Percentiles rank a stretch among this genome's conserved stretches.
These are phyloP conservation scores for Parietaria judaica DNA, from an alignment of 306 rosid genomes.

Conservation along the genomic window DNA sequence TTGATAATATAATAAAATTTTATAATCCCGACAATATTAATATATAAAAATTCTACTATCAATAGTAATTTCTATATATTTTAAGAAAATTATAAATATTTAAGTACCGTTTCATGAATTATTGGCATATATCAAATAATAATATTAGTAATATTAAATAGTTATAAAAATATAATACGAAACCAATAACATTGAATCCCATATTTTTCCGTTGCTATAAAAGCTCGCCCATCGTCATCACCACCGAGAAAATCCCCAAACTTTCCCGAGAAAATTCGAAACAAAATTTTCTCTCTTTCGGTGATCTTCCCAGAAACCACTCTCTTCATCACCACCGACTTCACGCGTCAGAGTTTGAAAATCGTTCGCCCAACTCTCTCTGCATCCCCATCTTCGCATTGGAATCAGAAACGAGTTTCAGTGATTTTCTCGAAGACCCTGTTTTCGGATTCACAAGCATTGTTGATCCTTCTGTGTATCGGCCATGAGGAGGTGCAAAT, in stretches of 20 bases:
- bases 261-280: background rate
- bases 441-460: too few relatives aligned
- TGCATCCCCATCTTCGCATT: background rate
- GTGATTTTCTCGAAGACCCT: background rate
- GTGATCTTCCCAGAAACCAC: slow-evolving; percentile 16
- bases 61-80: too few relatives aligned
- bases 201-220: too few relatives aligned
- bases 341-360: slow-evolving; percentile 14
- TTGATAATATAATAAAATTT: background rate
- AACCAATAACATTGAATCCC: too few relatives aligned
- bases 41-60: too few relatives aligned
- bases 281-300: slow-evolving; percentile 2
- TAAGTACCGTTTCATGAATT: too few relatives aligned
- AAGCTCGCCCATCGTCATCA: background rate
- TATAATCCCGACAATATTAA: background rate
- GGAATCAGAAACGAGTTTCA: background rate
- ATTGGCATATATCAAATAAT: too few relatives aligned
- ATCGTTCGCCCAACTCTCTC: slow-evolving; percentile 19
- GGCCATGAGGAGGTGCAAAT: slow-evolving; percentile 52
- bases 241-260: background rate
- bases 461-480: too few relatives aligned
- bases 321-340: slow-evolving; percentile 22
- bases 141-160: too few relatives aligned
- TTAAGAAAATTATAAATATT: too few relatives aligned
- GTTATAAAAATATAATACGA: background rate